These are phyloP conservation scores for Orobanche coerulescens DNA, from an alignment of 257 asterid species.

Conservation along the genomic window DNA sequence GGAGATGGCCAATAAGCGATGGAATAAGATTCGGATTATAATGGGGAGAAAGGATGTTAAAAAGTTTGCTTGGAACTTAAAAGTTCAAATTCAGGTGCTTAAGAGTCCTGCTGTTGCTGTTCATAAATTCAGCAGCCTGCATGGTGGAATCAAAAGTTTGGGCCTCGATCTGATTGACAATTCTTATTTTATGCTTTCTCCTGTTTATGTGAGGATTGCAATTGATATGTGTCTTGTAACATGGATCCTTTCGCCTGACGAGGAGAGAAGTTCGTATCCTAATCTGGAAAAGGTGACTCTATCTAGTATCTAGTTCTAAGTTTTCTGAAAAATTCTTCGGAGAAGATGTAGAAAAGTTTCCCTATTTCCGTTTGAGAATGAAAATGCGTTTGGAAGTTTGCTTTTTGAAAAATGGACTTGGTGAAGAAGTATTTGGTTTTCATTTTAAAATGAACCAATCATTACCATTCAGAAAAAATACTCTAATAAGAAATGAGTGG, in stretches of 20 bases:
- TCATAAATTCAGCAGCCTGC: conserved; percentile 47
- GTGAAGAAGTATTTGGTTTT: background rate
- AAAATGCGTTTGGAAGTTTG: background rate
- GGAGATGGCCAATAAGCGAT: conserved; percentile 65
- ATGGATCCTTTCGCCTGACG: conserved; percentile 97
- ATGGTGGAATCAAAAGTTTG: conserved; percentile 47
- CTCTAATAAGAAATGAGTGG: background rate
- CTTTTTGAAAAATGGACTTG: background rate
- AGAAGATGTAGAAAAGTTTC: background rate
- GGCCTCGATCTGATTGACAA: conserved; percentile 65
- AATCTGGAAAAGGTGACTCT: conserved; percentile 75
- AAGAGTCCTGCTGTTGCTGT: conserved; percentile 69
- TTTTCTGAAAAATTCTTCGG: background rate
- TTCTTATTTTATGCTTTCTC: conserved; percentile 48
- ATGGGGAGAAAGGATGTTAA: conserved; percentile 55
- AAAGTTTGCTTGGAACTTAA: conserved; percentile 80
- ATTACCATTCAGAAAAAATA: background rate
- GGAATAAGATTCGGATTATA: conserved; percentile 61
- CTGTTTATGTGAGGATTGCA: conserved; percentile 45
- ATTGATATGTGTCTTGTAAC: conserved; percentile 66
- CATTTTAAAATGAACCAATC: background rate
- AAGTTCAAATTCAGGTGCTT: conserved; percentile 83
- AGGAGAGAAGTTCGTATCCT: conserved; percentile 76
- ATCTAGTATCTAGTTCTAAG: background rate
- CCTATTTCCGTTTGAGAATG: no score